Evolutionary conservation across 495 filamentous ascomycete species (phyloP).

Genomic region (Pyrenula massariospora): DNA sequence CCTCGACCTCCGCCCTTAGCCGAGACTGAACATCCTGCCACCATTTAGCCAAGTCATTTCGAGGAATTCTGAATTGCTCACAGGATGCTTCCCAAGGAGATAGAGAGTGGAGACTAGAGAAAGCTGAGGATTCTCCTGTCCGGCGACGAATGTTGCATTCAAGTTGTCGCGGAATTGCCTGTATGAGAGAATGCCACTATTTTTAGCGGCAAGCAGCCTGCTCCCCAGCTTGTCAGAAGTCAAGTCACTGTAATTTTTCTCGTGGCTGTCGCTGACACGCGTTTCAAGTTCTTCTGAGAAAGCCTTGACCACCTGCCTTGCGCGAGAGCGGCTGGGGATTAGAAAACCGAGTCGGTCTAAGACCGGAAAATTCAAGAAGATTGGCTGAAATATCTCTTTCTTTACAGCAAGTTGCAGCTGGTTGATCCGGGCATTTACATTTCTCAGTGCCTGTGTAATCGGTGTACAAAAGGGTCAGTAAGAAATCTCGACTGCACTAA

Average conservation of each 20-base stretch:
- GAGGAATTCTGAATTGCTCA: conserved; percentile 1
- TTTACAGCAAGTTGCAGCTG: conserved; percentile 17
- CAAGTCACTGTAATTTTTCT: background rate
- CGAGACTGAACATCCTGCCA: background rate
- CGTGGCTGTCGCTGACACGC: background rate
- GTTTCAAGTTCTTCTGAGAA: conserved; percentile 4
- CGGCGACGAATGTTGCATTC: conserved; percentile 20
- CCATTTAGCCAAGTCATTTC: background rate
- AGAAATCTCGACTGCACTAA: background rate
- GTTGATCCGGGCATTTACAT: conserved; percentile 6
- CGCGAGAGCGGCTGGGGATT: conserved; percentile 10
- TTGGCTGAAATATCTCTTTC: conserved; percentile 22
- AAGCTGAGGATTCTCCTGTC: conserved; percentile 27
- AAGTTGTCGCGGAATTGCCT: conserved; percentile 23
- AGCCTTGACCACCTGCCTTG: conserved; percentile 1
- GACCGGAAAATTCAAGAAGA: conserved; percentile 24
- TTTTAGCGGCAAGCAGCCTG: conserved; percentile 1
- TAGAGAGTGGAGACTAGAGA: conserved; percentile 18
- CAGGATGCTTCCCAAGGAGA: conserved; percentile 18
- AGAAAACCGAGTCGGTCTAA: conserved; percentile 14
- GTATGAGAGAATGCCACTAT: conserved; percentile 3
- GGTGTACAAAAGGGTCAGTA: background rate
- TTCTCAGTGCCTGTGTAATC: background rate
- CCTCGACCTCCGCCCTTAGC: conserved; percentile 1
- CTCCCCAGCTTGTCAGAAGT: background rate